Base-by-base conservation (phyloP, 2,329 filamentous ascomycete genomes). In the Colletotrichum tanaceti region DNA sequence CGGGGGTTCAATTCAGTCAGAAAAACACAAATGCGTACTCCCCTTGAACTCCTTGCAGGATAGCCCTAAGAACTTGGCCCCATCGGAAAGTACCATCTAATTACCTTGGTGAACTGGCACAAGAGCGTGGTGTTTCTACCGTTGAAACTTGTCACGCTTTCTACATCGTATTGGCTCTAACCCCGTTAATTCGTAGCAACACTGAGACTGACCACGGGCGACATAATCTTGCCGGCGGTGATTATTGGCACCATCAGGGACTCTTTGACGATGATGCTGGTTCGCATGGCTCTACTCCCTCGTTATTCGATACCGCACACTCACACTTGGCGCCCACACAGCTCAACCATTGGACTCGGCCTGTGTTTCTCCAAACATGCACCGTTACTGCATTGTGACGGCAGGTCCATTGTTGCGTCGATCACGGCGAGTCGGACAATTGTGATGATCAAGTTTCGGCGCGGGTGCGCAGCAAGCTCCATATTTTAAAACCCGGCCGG, bases 401-500 rank as follows among this genome's bases (percentile, higher is more conserved):
- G 62, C 58, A 39, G 59, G 5, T 35, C 22, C 35, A 44, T 52
- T 41, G 38, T 32, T 46, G 32, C 22, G 39, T 67, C n/a, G 49
- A 57, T 57, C 61, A 49, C n/a, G 20, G 35, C 47, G 43, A 44
- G 35, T 65, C 65, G 65, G 52, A 59, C 61, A 20, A 35, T 22
- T 20, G 53, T 35, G 38, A 55, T 41, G 44, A 58, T 58, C 46
- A 65, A 64, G 38, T 28, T 39, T 49, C 54, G 32, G 35, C 28
- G 35, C 52, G 32, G 52, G 32, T 54, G 65, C 54, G 46, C 65
- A 47, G 54, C 54, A 43, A 59, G 65, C 61, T 65, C 65, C 65
- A 68, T 49, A 43, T 65, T 65, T 65, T 68, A 68, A 68, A 54
- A 61, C 54, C 49, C 60, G 65, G 28, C 49, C 60, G 65, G 28